A percentile compares a stretch with the other conserved stretches of the same genome.
Evolutionary conservation across 2,329 filamentous ascomycete genomes (phyloP).

Genomic region (Cytospora chrysosperma): DNA sequence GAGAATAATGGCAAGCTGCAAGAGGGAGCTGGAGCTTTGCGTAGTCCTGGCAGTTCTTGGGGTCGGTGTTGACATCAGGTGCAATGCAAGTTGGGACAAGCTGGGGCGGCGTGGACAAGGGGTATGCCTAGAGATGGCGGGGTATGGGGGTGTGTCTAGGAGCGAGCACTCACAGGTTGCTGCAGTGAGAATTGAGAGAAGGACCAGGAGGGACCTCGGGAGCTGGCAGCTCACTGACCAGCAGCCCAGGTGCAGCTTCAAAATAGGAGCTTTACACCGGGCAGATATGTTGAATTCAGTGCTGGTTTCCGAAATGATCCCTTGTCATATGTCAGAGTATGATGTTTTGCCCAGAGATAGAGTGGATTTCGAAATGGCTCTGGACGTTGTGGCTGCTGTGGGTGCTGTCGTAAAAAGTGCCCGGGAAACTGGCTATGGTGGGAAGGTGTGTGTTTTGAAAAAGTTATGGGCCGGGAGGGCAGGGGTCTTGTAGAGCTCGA

Average conservation of each 20-base stretch:
- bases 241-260: not conserved
- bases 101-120: conserved; percentile 6
- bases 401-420: not conserved
- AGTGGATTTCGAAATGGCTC: not conserved
- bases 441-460: not conserved
- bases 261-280: not conserved
- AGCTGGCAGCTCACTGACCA: not conserved
- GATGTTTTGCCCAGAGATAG: not conserved
- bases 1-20: not conserved
- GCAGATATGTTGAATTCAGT: not conserved
- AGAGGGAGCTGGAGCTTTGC: not conserved
- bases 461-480: conserved; percentile 4
- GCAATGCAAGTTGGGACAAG: not conserved
- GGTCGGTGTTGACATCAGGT: not conserved
- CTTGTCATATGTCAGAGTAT: not conserved
- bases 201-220: not conserved
- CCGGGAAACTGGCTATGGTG: conserved; percentile 5
- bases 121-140: conserved; percentile 13
- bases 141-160: conserved; percentile 17
- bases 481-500: conserved; percentile 2
- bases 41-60: not conserved
- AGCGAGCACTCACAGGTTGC: conserved; percentile 9
- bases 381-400: not conserved
- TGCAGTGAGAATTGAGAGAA: not conserved
- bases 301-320: not conserved